Base-by-base conservation (phyloP, 495 filamentous ascomycete genomes). In the Aspergillus funiculosus region DNA sequence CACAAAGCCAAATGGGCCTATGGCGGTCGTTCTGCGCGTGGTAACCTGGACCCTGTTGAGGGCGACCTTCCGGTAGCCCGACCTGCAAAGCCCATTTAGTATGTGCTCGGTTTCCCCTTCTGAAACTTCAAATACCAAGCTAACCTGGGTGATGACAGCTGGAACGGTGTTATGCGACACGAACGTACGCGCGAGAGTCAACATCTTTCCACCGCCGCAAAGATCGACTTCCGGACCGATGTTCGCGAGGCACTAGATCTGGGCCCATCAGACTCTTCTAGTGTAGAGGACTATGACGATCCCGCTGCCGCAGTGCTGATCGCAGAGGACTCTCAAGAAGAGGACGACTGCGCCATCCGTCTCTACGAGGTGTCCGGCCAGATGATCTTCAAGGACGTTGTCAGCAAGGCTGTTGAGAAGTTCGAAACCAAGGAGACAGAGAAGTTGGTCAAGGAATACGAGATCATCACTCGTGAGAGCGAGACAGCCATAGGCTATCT, bases 401-500 rank as follows among this genome's bases (percentile, higher is more conserved):
- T 81, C 13, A 69, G 62, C 37, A 67, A 75, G 61, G 78, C 78
- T 2, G 68, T 80, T 18, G 70, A 77, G 61, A 71, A 67, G 43
- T 81, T 67, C 46, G 77, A 81, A 59, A 72, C 66, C 28, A 67
- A 71, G 46, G 69, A 74, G 57, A 78, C 69, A 2, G 77, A 76
- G 58, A 75, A 74, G 60, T 58, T 80, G 17, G 67, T 79, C 57
- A 75, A 74, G 61, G 76, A 80, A 52, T 81, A 81, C 51, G 77
- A 81, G 55, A 66, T 81, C 32, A 64, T 80, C 30, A 59, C 69
- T 26, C 49, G 50, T 3, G 73, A 74, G 49, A 66, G 60, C 28
- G 72, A 69, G 35, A 53, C 60, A 14, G 43, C 35, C 20, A 46
- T 52, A 14, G 66, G 64, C 38, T 64, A 66, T 54, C 47, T 60